Conservation (phyloP, 2,329 filamentous ascomycete species). For the Penicillium sp. region DNA sequence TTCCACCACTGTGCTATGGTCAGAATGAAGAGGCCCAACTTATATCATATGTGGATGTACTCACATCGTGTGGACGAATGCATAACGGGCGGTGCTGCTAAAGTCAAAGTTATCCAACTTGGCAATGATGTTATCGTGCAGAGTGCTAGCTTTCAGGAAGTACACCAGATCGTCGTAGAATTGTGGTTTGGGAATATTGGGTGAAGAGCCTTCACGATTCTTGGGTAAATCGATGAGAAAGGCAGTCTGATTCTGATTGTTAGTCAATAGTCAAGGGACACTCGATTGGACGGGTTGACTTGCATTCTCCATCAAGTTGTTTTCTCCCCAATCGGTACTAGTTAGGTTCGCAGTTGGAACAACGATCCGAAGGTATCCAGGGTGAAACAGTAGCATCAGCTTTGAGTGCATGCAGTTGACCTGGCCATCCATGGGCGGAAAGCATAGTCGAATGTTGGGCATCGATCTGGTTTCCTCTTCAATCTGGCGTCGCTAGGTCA, state of each 20-base stretch:
- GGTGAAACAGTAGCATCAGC: conserved; percentile 81
- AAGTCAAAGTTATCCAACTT: conserved; percentile 82
- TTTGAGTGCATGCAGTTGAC: conserved; percentile 88
- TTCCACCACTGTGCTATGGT: conserved; percentile 51
- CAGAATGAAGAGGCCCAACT: conserved; percentile 1
- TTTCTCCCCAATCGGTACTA: conserved; percentile 85
- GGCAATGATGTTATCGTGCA: conserved; percentile 62
- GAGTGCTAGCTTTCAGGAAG: conserved; percentile 65
- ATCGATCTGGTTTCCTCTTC: conserved; percentile 43
- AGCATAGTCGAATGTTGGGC: conserved; percentile 64
- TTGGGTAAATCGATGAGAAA: conserved; percentile 88
- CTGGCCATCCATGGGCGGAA: conserved; percentile 73
- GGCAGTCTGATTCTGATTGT: conserved; percentile 52
- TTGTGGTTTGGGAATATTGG: conserved; percentile 35
- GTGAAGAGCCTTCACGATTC: conserved; percentile 30
- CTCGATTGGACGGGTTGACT: conserved; percentile 25
- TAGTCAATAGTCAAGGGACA: background rate
- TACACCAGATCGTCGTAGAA: conserved; percentile 70
- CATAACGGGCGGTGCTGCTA: conserved; percentile 64
- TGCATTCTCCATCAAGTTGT: conserved; percentile 75
- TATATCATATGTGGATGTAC: conserved; percentile 27
- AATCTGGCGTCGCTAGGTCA: conserved; percentile 26
- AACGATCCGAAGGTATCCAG: conserved; percentile 70
- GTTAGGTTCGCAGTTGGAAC: conserved; percentile 85
- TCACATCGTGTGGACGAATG: conserved; percentile 83